A percentile compares a stretch with the other conserved stretches of the same genome.
Evolutionary conservation across 1,284 basidiomycete species (phyloP).

Genomic region (Puccinia brachypodii): DNA sequence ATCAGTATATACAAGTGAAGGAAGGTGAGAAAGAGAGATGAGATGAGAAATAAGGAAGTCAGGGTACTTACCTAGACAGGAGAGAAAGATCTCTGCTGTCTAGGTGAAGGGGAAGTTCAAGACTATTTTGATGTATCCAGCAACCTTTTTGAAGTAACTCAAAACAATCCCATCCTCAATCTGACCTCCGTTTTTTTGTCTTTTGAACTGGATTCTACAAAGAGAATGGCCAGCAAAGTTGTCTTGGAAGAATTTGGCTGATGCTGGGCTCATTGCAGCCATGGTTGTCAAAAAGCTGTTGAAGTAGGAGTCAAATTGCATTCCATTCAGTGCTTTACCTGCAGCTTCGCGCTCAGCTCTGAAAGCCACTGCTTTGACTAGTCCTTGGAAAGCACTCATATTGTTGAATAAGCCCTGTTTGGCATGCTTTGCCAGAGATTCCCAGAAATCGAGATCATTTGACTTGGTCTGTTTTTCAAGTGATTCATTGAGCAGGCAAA

Average conservation of each 20-base stretch:
- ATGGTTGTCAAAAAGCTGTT: conserved; percentile 14
- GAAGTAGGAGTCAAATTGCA: conserved; percentile 3
- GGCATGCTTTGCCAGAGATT: not conserved
- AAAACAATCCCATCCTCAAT: conserved; percentile 14
- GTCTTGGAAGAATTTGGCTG: not conserved
- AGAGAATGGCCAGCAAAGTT: not conserved
- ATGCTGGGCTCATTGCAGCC: conserved; percentile 20
- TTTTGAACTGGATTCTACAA: not conserved
- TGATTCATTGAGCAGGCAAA: not conserved
- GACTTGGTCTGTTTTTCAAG: conserved; percentile 1
- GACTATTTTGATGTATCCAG: not conserved
- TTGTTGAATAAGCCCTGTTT: conserved; percentile 5
- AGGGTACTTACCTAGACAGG: conserved; percentile 3
- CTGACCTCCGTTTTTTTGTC: not conserved
- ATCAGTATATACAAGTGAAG: no score
- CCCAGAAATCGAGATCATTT: not conserved
- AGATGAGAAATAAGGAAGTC: no score
- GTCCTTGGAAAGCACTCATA: conserved; percentile 9
- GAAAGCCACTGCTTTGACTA: conserved; percentile 1
- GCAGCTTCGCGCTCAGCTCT: not conserved
- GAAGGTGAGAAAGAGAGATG: no score
- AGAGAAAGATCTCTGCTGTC: not conserved
- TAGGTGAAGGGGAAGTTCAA: no score
- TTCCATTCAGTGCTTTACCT: not conserved
- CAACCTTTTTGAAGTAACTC: conserved; percentile 3